A percentile compares a stretch with the other conserved stretches of the same genome.
Conservation (phyloP, 2,329 filamentous ascomycete genomes). For the Ophiostoma himal-ulmi region DNA sequence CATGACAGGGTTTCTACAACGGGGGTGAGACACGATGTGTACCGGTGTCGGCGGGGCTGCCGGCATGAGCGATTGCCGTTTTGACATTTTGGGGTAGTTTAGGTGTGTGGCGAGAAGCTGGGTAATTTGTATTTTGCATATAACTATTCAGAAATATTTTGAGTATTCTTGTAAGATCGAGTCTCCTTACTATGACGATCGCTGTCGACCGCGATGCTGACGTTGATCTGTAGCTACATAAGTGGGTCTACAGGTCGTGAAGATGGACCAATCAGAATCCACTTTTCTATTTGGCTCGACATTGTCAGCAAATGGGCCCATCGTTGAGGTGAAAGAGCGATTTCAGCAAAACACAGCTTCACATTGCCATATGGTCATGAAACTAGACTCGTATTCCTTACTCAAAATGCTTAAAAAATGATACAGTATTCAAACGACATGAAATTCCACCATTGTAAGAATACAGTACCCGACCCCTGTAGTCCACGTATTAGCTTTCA, state of each 20-base stretch:
- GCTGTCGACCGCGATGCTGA: not conserved
- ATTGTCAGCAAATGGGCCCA: conserved; percentile 9
- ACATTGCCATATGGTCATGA: too few species aligned
- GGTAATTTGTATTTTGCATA: not conserved
- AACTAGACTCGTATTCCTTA: not conserved
- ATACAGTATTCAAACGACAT: not conserved
- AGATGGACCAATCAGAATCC: not conserved
- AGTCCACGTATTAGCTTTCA: conserved; percentile 26
- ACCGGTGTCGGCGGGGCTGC: conserved; percentile 50
- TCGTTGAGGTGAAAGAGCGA: not conserved
- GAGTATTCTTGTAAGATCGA: not conserved
- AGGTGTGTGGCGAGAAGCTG: not conserved
- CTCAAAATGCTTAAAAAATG: not conserved
- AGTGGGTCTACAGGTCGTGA: not conserved
- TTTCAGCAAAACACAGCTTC: not conserved
- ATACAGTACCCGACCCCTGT: not conserved
- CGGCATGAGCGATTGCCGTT: conserved; percentile 53
- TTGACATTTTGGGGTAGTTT: conserved; percentile 37
- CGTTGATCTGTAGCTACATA: conserved; percentile 9
- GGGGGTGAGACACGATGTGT: conserved; percentile 39
- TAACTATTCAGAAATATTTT: too few species aligned
- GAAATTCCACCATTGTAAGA: too few species aligned
- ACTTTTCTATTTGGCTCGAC: not conserved
- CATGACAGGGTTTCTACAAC: conserved; percentile 47
- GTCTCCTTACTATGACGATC: not conserved